Evolutionary conservation across 495 filamentous ascomycete genomes (phyloP).

Genomic region (Neohortaea acidophila): DNA sequence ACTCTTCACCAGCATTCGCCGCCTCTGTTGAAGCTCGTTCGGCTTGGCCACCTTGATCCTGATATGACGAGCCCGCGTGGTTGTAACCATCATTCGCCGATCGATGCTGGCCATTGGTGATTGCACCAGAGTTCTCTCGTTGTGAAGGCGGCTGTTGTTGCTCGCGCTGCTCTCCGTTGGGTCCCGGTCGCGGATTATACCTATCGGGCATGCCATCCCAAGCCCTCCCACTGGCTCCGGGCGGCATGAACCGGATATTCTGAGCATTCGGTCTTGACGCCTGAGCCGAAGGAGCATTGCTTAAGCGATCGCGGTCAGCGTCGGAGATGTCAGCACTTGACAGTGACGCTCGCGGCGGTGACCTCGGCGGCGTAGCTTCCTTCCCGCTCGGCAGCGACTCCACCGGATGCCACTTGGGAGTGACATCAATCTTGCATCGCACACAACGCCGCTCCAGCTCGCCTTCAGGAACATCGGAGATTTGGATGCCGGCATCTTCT

Average conservation of each 20-base stretch:
- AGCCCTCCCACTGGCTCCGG: constrained; percentile 6
- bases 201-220: constrained; percentile 12
- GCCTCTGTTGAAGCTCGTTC: constrained; percentile 2
- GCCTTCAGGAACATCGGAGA: constrained; percentile 8
- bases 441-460: constrained; percentile 21
- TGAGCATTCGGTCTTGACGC: background rate
- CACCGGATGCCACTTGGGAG: constrained; percentile 43
- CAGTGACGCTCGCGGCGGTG: constrained; percentile 11
- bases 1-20: too few species aligned
- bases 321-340: constrained; percentile 15
- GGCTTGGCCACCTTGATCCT: too few species aligned
- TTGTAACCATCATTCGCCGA: too few species aligned
- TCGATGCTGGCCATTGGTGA: too few species aligned
- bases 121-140: too few species aligned
- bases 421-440: constrained; percentile 44
- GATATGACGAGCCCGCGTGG: too few species aligned
- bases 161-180: background rate
- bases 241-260: constrained; percentile 12
- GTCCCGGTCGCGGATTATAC: background rate
- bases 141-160: background rate
- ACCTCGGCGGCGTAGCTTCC: constrained; percentile 7
- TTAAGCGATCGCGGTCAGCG: constrained; percentile 5
- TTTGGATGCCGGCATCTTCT: constrained; percentile 16
- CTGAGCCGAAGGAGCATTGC: background rate
- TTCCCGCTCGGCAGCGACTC: constrained; percentile 5